phyloP scores from a whole-genome alignment of 306 rosid species.

The Urtica urens region DNA sequence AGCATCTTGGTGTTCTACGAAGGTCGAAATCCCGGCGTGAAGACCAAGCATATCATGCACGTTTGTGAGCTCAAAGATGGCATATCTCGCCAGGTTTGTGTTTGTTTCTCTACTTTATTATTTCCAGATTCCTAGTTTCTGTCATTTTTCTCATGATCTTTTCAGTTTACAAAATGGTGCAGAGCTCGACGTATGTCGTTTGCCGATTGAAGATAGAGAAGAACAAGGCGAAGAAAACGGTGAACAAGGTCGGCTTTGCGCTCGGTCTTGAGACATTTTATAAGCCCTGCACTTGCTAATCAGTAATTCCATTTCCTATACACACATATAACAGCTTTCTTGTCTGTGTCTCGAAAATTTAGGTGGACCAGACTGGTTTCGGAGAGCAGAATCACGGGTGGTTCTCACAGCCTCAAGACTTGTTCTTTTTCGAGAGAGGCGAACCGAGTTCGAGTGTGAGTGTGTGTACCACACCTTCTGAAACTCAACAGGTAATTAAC shows the following conservation, averaged over 20 bases:
- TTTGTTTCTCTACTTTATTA: too few species aligned
- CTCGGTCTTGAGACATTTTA: too few species aligned
- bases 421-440: neutral
- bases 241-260: slow-evolving; percentile 1
- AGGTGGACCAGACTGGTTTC: neutral
- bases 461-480: too few species aligned
- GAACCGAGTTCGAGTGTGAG: neutral
- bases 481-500: too few species aligned
- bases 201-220: slow-evolving; percentile 28
- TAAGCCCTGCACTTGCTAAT: too few species aligned
- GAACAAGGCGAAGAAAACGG: slow-evolving; percentile 13
- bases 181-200: slow-evolving; percentile 36
- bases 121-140: too few species aligned
- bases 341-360: slow-evolving; percentile 9
- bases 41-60: slow-evolving; percentile 56
- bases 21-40: slow-evolving; percentile 22
- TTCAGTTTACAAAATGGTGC: slow-evolving; percentile 8
- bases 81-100: neutral
- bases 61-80: slow-evolving; percentile 26
- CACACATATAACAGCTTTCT: slow-evolving; percentile 9
- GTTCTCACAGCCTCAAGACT: neutral
- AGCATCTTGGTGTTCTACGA: slow-evolving; percentile 50
- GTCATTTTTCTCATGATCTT: neutral
- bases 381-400: neutral
- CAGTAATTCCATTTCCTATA: too few species aligned